These are phyloP conservation scores for Phytophthora podocarpi DNA, from an alignment of 352 stramenopile species.

Conservation along the genomic window DNA sequence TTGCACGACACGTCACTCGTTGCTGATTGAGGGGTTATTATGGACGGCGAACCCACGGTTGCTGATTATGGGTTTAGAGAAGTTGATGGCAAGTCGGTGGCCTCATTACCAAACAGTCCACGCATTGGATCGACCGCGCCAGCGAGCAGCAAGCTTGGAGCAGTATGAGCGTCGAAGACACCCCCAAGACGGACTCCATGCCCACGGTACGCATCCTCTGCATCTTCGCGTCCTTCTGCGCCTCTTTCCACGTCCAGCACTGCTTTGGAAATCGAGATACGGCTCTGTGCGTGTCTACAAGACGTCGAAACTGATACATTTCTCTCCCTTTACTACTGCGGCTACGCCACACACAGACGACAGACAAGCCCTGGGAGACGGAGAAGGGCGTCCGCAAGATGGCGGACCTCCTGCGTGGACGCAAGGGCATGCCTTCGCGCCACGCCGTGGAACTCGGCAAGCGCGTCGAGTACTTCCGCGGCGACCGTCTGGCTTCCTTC, in stretches of 20 bases:
- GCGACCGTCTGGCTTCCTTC: constrained; percentile 87
- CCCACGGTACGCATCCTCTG: constrained; percentile 25
- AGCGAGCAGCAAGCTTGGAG: constrained; percentile 6
- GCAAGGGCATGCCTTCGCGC: constrained; percentile 88
- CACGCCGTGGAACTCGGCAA: constrained; percentile 91
- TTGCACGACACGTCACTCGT: constrained; percentile 50
- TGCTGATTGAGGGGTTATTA: constrained; percentile 38
- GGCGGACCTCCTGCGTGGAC: constrained; percentile 81
- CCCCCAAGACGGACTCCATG: constrained; percentile 20
- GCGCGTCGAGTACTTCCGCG: constrained; percentile 92
- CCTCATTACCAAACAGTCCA: constrained; percentile 41
- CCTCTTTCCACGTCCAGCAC: not conserved
- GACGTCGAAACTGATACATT: constrained; percentile 15
- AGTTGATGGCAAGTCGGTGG: constrained; percentile 3
- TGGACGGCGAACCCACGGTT: constrained; percentile 20
- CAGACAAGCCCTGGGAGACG: constrained; percentile 72
- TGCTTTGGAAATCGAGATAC: constrained; percentile 12
- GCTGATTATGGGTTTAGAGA: constrained; percentile 27
- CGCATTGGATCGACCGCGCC: constrained; percentile 25
- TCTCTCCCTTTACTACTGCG: constrained; percentile 1
- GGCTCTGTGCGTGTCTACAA: not conserved
- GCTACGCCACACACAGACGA: too few species aligned
- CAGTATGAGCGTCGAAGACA: constrained; percentile 34
- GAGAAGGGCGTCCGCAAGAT: constrained; percentile 81
- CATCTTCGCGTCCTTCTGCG: not conserved